Evolutionary conservation across 208 protist genomes (phyloP), one percentile per base, ranked within the genome.

Genomic region (Acanthamoeba lenticulata): DNA sequence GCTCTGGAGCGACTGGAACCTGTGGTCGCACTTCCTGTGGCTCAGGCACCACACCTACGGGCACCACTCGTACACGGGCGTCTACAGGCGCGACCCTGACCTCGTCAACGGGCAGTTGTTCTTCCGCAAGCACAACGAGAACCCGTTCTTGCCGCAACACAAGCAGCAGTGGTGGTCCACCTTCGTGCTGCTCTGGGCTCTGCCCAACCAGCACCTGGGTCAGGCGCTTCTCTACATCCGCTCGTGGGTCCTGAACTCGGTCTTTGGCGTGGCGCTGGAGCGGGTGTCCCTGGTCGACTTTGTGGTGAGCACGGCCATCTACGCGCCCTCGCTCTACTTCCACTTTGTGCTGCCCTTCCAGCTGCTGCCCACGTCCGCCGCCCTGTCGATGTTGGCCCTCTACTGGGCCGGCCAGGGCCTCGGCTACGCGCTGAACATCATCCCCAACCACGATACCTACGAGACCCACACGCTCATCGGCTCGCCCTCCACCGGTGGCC

Each of bases 41-140:
- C 65, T 81, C 45, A 62, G 67, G 42, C 90, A 93, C 44, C 90
- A 93, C 90, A 65, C 55, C 42, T 83, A 83, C 69, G 90, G 90
- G 11, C 90, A 93, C 90, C 90, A 93, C 90, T 57, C 44, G 45
- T 81, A 93, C 69, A 93, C 90, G 17, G 67, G 67, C 90, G 40
- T 93, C 29, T 81, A 42, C 65, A 40, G 62, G 32, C 90, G 55
- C 27, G 90, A 93, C 45, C 90, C 90, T 29, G 90, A 93, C 32
- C 47, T 83, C 45, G 90, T 60, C 32, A 74, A 93, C 90, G 62
- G 55, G 34, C 17, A 29, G 55, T 0, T 72, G 11, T 44, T 91
- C 85, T 62, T 91, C 85, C 85, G 85, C 85, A 91, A 91, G 57
- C 85, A 91, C 55, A 38, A 15, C 85, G 85, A 91, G 57, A 72